Base-by-base conservation (phyloP, 768 basidiomycete species). In the Termitomyces sp. region DNA sequence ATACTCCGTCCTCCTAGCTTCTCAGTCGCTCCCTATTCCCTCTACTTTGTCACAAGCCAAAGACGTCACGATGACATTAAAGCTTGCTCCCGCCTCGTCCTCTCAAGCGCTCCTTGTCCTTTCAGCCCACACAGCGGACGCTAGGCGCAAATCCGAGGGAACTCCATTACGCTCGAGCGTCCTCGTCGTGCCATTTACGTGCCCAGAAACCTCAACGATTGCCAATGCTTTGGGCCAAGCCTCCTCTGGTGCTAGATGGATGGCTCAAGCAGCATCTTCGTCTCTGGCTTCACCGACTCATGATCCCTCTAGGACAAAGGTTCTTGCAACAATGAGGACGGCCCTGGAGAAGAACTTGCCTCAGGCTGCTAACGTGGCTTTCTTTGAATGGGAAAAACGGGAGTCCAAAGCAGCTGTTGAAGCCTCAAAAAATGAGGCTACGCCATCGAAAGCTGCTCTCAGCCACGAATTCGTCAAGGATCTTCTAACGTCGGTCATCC, bases 1-100 rank as follows among this genome's bases (percentile, higher is more conserved):
- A 59, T 89, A 85, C 62, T 82, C 82, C 18, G 81, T 88, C 36
- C 71, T 89, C 24, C 75, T 89, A n/a, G 74, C 84, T 2, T 76
- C 78, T 6, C 78, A 85, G 41, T 67, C 71, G 8, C 70, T 87
- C 44, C 68, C 84, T 1, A 67, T 84, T 15, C 84, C 88, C 0
- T 71, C 80, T 1, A 66, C 76, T 22, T 58, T 83, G 16, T 63
- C 73, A 0, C 58, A 68, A 51, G 67, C 69, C 2, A 65, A 72
- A 31, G 64, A 66, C 27, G 53, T 69, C 20, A 61, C 66, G 18
- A 68, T 81, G 44, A 47, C 61, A 4, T 61, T 77, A 13, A 60
- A 64, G 8, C 70, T 80, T 11, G 63, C 72, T 7, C 58, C 66
- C 5, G 70, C 78, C 30, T 64, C 73, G 6, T 61, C 70, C n/a